Evolutionary conservation across 208 protist genomes (phyloP).

Genomic region (Acanthamoeba comandoni): DNA sequence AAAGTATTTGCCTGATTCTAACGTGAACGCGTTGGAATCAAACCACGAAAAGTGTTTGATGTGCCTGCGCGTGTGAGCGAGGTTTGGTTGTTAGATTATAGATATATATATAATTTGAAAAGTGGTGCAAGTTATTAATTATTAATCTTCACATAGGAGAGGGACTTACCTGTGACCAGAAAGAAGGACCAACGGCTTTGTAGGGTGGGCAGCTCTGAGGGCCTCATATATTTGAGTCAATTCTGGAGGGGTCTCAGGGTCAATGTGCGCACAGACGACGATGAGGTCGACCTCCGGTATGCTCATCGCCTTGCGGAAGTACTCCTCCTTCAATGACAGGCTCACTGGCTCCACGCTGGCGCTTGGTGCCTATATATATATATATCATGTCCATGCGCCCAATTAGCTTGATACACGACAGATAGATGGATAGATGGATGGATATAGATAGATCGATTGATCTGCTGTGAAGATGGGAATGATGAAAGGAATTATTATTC

Average conservation of each 20-base stretch:
- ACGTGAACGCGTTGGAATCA: constrained; percentile 52
- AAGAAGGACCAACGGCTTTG: constrained; percentile 55
- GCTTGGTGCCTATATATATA: constrained; percentile 27
- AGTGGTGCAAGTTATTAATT: too few species aligned
- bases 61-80: neutral
- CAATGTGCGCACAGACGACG: constrained; percentile 66
- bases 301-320: constrained; percentile 59
- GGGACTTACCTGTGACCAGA: constrained; percentile 54
- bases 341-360: constrained; percentile 52
- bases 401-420: too few species aligned
- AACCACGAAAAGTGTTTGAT: constrained; percentile 66
- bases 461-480: too few species aligned
- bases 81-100: too few species aligned
- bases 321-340: constrained; percentile 13
- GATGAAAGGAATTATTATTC: neutral
- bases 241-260: constrained; percentile 29
- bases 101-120: neutral
- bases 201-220: constrained; percentile 14
- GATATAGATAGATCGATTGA: too few species aligned
- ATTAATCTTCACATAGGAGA: too few species aligned
- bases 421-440: too few species aligned
- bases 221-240: constrained; percentile 37
- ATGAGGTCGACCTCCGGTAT: constrained; percentile 60
- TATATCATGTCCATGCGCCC: neutral
- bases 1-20: constrained; percentile 76